Conservation (phyloP, 2,329 filamentous ascomycete genomes). For the Ascochyta clinopodiicola region DNA sequence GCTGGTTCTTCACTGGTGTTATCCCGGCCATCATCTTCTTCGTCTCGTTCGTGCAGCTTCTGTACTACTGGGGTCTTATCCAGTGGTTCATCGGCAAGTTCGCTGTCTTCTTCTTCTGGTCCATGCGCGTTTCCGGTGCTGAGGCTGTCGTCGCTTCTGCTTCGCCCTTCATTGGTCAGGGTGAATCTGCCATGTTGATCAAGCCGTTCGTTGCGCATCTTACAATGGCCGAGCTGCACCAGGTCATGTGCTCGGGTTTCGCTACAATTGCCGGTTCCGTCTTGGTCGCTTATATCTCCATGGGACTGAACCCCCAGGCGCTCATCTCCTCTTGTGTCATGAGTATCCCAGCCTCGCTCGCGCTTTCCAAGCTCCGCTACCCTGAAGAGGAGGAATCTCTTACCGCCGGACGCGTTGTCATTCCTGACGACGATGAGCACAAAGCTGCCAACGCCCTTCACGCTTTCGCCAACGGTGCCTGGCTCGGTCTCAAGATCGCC, state of each 20-base stretch:
- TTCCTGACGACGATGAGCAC: conserved; percentile 80
- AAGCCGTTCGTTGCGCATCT: conserved; percentile 84
- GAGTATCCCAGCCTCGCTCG: conserved; percentile 90
- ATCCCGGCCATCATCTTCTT: conserved; percentile 97
- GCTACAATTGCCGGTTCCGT: conserved; percentile 91
- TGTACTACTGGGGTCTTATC: conserved; percentile 80
- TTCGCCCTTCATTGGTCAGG: conserved; percentile 92
- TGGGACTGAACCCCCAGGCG: conserved; percentile 84
- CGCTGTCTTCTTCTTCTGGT: conserved; percentile 90
- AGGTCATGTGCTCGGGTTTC: conserved; percentile 91
- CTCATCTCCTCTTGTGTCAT: conserved; percentile 93
- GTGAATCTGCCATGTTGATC: conserved; percentile 92
- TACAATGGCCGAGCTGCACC: conserved; percentile 86
- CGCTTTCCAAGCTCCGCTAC: conserved; percentile 87
- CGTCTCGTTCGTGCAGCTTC: conserved; percentile 85
- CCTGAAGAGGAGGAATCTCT: conserved; percentile 87
- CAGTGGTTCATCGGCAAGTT: conserved; percentile 93
- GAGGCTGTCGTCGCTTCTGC: conserved; percentile 94
- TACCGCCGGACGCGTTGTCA: conserved; percentile 79
- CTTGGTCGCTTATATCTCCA: conserved; percentile 81
- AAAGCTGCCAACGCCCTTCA: conserved; percentile 81
- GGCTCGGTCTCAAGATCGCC: conserved; percentile 85
- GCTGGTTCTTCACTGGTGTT: conserved; percentile 78
- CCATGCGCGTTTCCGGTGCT: conserved; percentile 82
- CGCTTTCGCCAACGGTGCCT: conserved; percentile 83